phyloP scores from a whole-genome alignment of 352 stramenopile genomes.

The Phytopythium mirpurense region DNA sequence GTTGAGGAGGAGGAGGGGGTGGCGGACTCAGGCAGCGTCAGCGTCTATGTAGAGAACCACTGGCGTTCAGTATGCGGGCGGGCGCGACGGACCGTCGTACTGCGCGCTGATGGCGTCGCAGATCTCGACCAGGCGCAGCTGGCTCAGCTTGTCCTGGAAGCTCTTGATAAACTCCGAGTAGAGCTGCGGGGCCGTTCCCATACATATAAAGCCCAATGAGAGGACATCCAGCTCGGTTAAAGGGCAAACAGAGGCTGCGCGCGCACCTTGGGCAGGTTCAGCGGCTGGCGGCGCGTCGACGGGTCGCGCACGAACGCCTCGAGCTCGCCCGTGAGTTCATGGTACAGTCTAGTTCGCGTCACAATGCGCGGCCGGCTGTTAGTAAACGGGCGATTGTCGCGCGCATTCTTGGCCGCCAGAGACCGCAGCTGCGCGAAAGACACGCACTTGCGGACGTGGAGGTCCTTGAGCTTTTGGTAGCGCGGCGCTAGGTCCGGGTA shows the following conservation, averaged over 20 bases:
- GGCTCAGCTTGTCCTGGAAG: constrained; percentile 96
- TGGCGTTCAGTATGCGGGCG: too few species aligned
- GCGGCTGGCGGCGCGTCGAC: constrained; percentile 46
- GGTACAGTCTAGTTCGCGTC: constrained; percentile 88
- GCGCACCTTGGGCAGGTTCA: constrained; percentile 41
- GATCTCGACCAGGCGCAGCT: constrained; percentile 91
- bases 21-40: constrained; percentile 10
- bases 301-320: constrained; percentile 90
- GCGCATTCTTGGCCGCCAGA: neutral
- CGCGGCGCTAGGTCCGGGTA: constrained; percentile 90
- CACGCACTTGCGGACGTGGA: constrained; percentile 88
- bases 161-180: constrained; percentile 93
- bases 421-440: neutral
- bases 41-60: too few species aligned
- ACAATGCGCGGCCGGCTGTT: neutral
- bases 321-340: constrained; percentile 95
- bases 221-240: too few species aligned
- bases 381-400: neutral
- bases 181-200: constrained; percentile 38
- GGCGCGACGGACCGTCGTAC: constrained; percentile 28
- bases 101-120: constrained; percentile 86
- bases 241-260: neutral
- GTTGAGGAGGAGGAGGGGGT: constrained; percentile 4
- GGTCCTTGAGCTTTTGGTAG: constrained; percentile 89
- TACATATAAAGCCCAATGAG: too few species aligned